phyloP scores from a whole-genome alignment of 1,139 yeast species.

The Sugiyamaella novakii region DNA sequence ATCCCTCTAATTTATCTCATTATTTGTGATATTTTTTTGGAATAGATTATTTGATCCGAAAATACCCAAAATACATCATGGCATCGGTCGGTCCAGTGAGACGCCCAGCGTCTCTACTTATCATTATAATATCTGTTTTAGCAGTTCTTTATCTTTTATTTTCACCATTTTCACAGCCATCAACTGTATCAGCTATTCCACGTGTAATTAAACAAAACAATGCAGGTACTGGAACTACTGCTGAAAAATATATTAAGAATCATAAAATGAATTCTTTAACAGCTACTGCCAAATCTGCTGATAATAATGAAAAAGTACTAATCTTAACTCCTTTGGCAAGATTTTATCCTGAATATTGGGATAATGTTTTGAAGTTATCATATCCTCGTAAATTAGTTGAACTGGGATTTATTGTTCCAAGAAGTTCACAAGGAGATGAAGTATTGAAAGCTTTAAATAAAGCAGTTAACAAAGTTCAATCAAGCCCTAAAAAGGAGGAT shows the following conservation, averaged over 20 bases:
- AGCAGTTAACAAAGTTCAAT: slow-evolving; percentile 71
- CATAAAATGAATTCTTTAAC: slow-evolving; percentile 78
- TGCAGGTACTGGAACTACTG: slow-evolving; percentile 56
- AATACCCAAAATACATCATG: slow-evolving; percentile 6
- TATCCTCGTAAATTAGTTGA: slow-evolving; percentile 87
- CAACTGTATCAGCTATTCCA: slow-evolving; percentile 18
- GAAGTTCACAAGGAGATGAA: slow-evolving; percentile 73
- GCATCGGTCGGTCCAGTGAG: slow-evolving; percentile 17
- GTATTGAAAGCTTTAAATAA: slow-evolving; percentile 71
- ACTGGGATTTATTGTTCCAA: slow-evolving; percentile 88
- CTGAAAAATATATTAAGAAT: slow-evolving; percentile 80
- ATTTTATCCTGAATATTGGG: slow-evolving; percentile 86
- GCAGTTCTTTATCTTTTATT: slow-evolving; percentile 24
- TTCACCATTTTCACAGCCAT: slow-evolving; percentile 23
- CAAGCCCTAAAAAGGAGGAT: slow-evolving; percentile 46
- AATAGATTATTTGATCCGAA: not conserved
- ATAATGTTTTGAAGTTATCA: slow-evolving; percentile 66
- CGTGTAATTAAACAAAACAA: slow-evolving; percentile 39
- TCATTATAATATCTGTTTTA: slow-evolving; percentile 22
- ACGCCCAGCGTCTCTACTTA: slow-evolving; percentile 25
- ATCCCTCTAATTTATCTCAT: no score
- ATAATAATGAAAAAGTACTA: slow-evolving; percentile 77
- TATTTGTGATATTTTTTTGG: no score
- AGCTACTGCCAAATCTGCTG: slow-evolving; percentile 67
- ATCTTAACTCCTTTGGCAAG: slow-evolving; percentile 86